These are phyloP conservation scores for Fraxinus anomala DNA, from an alignment of 257 asterid species.

Conservation along the genomic window DNA sequence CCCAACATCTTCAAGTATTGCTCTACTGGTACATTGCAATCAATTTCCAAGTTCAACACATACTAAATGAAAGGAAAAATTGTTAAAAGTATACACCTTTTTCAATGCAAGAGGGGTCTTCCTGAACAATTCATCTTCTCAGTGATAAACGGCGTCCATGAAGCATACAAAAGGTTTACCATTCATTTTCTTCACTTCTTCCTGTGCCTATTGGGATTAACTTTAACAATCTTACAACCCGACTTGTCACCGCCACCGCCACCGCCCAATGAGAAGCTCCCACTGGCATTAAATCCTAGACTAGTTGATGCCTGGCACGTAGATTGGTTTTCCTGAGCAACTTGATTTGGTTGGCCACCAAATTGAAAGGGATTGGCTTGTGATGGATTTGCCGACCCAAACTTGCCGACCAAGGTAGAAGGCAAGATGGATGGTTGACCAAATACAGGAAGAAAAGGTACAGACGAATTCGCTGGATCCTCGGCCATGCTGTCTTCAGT, in stretches of 20 bases:
- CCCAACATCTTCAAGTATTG: neutral
- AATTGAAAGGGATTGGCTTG: conserved; percentile 55
- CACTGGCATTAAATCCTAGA: conserved; percentile 54
- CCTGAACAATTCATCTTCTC: neutral
- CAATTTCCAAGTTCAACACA: conserved; percentile 7
- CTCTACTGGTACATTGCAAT: conserved; percentile 28
- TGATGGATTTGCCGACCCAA: conserved; percentile 46
- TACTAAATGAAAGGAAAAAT: neutral
- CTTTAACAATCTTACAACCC: conserved; percentile 45
- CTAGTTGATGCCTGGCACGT: conserved; percentile 58
- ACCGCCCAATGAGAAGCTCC: conserved; percentile 76
- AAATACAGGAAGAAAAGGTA: conserved; percentile 37
- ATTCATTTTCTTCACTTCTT: conserved; percentile 44
- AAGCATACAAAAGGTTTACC: conserved; percentile 15
- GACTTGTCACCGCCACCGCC: conserved; percentile 60
- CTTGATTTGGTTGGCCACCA: conserved; percentile 61
- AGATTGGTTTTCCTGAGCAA: conserved; percentile 40
- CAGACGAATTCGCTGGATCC: conserved; percentile 63
- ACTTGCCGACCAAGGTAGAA: conserved; percentile 43
- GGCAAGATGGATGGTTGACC: conserved; percentile 52
- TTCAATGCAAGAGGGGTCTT: neutral
- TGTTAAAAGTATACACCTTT: neutral
- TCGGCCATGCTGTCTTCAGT: conserved; percentile 89
- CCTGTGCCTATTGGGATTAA: conserved; percentile 47
- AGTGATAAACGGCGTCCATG: neutral